Evolutionary conservation across 371 early-diverging fungal genomes (phyloP), one percentile per base, ranked within the genome.

Genomic region (Mucor ambiguus): DNA sequence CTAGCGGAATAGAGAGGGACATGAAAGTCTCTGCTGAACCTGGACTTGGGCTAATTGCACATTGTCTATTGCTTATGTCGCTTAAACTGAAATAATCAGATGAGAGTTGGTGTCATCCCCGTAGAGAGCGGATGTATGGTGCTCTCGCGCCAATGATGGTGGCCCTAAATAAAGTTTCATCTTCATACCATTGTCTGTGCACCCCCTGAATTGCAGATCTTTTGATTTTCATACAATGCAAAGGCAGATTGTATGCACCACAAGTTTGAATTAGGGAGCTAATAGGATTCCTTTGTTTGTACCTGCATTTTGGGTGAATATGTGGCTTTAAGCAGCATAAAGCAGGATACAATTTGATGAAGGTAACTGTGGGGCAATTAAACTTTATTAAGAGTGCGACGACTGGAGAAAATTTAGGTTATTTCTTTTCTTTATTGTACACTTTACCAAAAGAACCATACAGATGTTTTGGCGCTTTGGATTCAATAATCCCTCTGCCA

Each of bases 381-480:
- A 12, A 20, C 5, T 20, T 44, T 44, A 26, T 49, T 49, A 26
- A 49, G 49, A 49, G 49, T 49, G 49, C 49, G 49, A 49, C 49
- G 26, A 49, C 49, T 49, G 26, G 26, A 49, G 20, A 49, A 26
- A 49, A 24, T 26, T 49, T 49, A 20, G 22, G 37, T 37, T 37
- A 37, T 49, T 24, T 49, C 26, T 49, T 26, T 49, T 11, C 4
- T 26, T 12, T 14, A 37, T 37, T 37, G 48, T n/a, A 22, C 48
- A 48, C 55, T 32, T 55, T 30, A 55, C 12, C 12, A 30, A 18
- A 55, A 9, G 48, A 43, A 59, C n/a, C 24, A 52, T 55, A 55
- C 5, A 49, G 16, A 89, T 89, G 92, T 92, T 92, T 79, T 92
- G 92, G 92, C 84, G 91, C 55, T 92, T 93, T 72, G 93, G 95